A percentile compares a stretch with the other conserved stretches of the same genome.
Conservation (phyloP, 1,284 basidiomycete species). For the Pseudozyma flocculosa region DNA sequence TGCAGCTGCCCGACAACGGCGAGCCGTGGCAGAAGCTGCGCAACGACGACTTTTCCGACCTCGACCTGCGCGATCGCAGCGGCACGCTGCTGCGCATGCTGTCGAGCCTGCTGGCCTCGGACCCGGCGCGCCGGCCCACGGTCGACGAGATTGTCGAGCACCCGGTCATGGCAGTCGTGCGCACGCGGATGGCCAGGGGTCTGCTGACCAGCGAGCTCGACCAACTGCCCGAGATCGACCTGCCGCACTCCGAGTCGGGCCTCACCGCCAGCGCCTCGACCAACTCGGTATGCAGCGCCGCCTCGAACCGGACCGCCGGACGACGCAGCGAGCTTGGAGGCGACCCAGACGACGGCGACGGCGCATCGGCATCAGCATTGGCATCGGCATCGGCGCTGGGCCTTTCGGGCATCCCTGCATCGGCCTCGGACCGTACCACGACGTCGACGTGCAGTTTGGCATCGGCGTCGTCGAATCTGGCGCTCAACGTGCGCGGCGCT, state of each 20-base stretch:
- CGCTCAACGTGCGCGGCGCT: conserved; percentile 46
- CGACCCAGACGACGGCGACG: too few relatives aligned
- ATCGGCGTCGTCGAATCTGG: conserved; percentile 11
- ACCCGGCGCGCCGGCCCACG: conserved; percentile 39
- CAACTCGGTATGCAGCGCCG: conserved; percentile 21
- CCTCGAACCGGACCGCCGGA: conserved; percentile 17
- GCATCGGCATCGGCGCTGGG: conserved; percentile 20
- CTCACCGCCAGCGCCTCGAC: conserved; percentile 14
- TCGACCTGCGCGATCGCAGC: conserved; percentile 69
- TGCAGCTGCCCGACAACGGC: conserved; percentile 93
- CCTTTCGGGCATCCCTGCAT: conserved; percentile 16
- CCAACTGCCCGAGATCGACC: conserved; percentile 48
- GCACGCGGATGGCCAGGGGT: conserved; percentile 40
- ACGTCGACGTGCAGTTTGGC: conserved; percentile 23
- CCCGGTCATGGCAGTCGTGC: conserved; percentile 41
- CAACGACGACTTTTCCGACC: conserved; percentile 85
- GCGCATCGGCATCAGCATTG: conserved; percentile 1
- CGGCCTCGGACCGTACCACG: conserved; percentile 10
- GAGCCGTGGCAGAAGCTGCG: conserved; percentile 92
- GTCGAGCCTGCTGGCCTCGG: conserved; percentile 32
- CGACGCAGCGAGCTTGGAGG: too few relatives aligned
- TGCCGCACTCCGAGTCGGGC: conserved; percentile 15
- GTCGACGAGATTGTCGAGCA: conserved; percentile 38
- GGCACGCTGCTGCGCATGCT: conserved; percentile 50
- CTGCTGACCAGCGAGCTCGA: conserved; percentile 48